A percentile compares a stretch with the other conserved stretches of the same genome.
These are phyloP conservation scores for Kwoniella sp. DNA, from an alignment of 768 basidiomycete species.

Conservation along the genomic window DNA sequence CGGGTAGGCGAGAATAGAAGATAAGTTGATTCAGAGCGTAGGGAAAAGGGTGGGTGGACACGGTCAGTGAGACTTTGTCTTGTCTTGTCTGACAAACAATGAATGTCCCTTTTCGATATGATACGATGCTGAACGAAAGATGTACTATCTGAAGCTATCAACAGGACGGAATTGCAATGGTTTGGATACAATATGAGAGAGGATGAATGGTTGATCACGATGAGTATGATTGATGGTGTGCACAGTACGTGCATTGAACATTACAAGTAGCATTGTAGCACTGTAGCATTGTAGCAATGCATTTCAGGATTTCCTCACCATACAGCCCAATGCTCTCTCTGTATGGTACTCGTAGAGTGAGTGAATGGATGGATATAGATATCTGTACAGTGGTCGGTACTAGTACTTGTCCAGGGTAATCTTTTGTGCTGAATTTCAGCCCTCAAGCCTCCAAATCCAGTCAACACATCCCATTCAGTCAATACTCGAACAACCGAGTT, in stretches of 20 bases:
- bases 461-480: too few species aligned
- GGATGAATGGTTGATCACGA: background rate
- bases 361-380: too few species aligned
- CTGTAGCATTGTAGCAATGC: too few species aligned
- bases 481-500: background rate
- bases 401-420: constrained; percentile 5
- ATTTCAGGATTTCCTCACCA: too few species aligned
- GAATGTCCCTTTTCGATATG: background rate
- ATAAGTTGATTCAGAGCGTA: too few species aligned
- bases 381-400: background rate
- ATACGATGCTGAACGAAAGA: background rate
- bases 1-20: background rate
- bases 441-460: constrained; percentile 4
- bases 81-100: constrained; percentile 1
- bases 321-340: too few species aligned
- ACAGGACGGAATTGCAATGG: background rate
- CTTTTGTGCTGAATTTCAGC: background rate
- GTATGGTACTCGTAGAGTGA: too few species aligned
- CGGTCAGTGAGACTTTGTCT: background rate
- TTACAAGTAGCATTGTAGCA: too few species aligned
- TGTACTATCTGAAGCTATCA: background rate
- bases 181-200: background rate
- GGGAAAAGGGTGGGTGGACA: too few species aligned
- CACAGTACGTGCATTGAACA: background rate
- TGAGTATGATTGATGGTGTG: background rate